These are phyloP conservation scores for Thermothelomyces thermophilus DNA, from an alignment of 2,329 filamentous ascomycete species.

Conservation along the genomic window DNA sequence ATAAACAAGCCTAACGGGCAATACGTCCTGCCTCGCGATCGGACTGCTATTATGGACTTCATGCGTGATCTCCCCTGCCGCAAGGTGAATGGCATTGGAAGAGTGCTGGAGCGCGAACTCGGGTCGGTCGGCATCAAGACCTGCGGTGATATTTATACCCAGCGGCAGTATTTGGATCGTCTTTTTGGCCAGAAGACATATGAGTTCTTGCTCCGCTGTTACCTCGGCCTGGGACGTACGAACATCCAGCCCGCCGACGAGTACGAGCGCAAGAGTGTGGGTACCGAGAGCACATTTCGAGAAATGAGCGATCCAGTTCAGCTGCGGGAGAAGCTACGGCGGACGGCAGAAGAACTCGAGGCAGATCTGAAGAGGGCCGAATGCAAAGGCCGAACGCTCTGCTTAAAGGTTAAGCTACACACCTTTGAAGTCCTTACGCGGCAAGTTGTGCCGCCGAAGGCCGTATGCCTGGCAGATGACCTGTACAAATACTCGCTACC, in stretches of 20 bases:
- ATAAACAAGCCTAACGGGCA: constrained; percentile 96
- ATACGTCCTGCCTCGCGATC: constrained; percentile 66
- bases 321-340: constrained; percentile 70
- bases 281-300: constrained; percentile 85
- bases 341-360: constrained; percentile 78
- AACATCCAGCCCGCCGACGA: constrained; percentile 80
- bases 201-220: constrained; percentile 75
- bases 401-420: constrained; percentile 88
- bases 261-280: constrained; percentile 82
- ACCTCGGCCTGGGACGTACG: constrained; percentile 81
- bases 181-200: constrained; percentile 91
- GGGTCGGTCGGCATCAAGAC: constrained; percentile 80
- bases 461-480: constrained; percentile 69
- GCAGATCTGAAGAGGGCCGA: constrained; percentile 73
- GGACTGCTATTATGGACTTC: constrained; percentile 71
- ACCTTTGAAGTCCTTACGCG: constrained; percentile 88
- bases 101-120: constrained; percentile 87
- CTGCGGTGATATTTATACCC: constrained; percentile 77
- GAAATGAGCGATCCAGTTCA: constrained; percentile 65
- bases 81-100: constrained; percentile 91
- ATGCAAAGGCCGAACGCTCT: constrained; percentile 84
- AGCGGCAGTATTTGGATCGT: constrained; percentile 65
- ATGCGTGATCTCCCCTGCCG: constrained; percentile 78
- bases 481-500: constrained; percentile 75
- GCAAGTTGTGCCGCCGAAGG: constrained; percentile 67